Evolutionary conservation across 208 protist genomes (phyloP), one percentile per base, ranked within the genome.

Genomic region (Wallacemonas rigidus): DNA sequence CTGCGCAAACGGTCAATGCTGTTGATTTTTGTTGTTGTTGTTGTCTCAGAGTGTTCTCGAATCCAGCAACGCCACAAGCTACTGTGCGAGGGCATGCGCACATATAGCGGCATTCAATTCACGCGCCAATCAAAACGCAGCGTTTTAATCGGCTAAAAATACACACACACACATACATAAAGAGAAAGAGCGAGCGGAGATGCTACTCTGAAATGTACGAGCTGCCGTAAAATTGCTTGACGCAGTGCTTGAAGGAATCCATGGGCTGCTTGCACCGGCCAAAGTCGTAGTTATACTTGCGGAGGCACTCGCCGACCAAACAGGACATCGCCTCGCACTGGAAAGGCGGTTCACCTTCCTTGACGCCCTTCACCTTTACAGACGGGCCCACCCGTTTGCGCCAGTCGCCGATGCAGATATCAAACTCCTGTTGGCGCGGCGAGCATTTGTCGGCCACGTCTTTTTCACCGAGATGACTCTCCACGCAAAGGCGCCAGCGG

Each of bases 311-410:
- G 3, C 87, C 90, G 36, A 92, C 82, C 6, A 92, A 80, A 61
- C 90, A 95, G 39, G 87, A 91, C 77, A 92, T 80, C 8, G 83
- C 83, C 17, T 85, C 90, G 58, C 90, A 95, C 63, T 92, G 90
- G 35, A 74, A 76, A 48, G 90, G 85, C 6, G 90, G 90, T 47
- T 95, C 87, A 51, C 90, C 90, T 61, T 92, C 80, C 62, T 92
- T 92, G 55, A 81, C 79, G 0, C 90, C 90, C 35, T 84, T 87
- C 60, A 95, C 67, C 39, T 71, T 71, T n/a, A 87, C 84, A 8
- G 61, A 38, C 7, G 71, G 48, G 41, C 85, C 90, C 8, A 79
- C 87, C 5, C 75, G 69, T 3, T 62, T 38, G 11, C 90, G 82
- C 87, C 90, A 95, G 9, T 26, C 45, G 17, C 26, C 9, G 55